Evolutionary conservation across 495 filamentous ascomycete species (phyloP).

Genomic region (Penicillium bialowiezense): DNA sequence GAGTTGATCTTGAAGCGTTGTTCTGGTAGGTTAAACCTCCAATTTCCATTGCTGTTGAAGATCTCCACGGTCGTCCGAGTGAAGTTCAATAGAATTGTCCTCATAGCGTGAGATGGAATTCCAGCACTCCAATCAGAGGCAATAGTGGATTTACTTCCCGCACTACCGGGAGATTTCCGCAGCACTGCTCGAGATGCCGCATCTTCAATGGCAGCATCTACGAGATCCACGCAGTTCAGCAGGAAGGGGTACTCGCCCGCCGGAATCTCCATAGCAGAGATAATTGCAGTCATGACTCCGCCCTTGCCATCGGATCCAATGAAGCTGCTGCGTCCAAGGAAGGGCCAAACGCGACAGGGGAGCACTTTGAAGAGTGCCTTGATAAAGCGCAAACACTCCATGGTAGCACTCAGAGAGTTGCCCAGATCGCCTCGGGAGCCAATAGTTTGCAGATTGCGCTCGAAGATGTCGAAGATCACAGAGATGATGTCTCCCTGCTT

Average conservation of each 20-base stretch:
- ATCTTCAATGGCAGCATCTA: conserved; percentile 72
- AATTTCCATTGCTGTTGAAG: conserved; percentile 75
- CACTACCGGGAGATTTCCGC: conserved; percentile 57
- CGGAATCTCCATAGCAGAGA: conserved; percentile 72
- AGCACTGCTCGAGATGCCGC: conserved; percentile 68
- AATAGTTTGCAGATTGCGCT: conserved; percentile 66
- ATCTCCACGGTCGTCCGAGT: conserved; percentile 72
- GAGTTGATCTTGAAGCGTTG: conserved; percentile 61
- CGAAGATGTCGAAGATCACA: conserved; percentile 80
- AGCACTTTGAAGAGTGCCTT: conserved; percentile 64
- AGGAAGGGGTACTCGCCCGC: conserved; percentile 76
- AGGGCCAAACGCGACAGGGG: conserved; percentile 84
- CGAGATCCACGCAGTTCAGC: conserved; percentile 65
- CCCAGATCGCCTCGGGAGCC: conserved; percentile 50
- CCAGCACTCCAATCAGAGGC: conserved; percentile 60
- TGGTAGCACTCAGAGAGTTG: conserved; percentile 56
- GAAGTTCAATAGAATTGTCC: conserved; percentile 67
- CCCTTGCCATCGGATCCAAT: conserved; percentile 69
- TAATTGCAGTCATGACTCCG: conserved; percentile 68
- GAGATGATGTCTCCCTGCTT: conserved; percentile 74
- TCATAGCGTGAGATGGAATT: conserved; percentile 73
- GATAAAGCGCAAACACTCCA: conserved; percentile 77
- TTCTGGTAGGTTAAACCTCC: conserved; percentile 70
- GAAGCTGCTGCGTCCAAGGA: conserved; percentile 74
- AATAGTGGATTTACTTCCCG: conserved; percentile 49